phyloP scores from a whole-genome alignment of 75 land plant species.

The Adiantum capillusveneris region DNA sequence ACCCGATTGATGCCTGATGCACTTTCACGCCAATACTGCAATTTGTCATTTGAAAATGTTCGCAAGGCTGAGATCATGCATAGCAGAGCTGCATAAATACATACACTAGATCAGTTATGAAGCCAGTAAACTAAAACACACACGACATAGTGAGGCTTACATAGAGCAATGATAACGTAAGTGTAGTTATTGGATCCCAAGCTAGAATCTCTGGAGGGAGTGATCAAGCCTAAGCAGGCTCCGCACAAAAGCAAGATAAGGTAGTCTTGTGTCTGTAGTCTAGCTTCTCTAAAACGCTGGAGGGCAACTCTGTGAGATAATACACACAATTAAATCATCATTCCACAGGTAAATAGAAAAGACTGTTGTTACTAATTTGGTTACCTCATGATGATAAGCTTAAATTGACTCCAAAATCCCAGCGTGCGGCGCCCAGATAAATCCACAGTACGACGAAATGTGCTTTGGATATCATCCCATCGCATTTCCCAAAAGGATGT shows the following conservation, averaged over 20 bases:
- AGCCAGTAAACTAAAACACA: background rate
- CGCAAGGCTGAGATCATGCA: constrained; percentile 85
- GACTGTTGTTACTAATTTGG: constrained; percentile 6
- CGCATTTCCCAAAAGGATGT: constrained; percentile 34
- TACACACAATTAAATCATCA: no score
- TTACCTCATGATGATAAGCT: constrained; percentile 66
- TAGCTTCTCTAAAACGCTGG: constrained; percentile 84
- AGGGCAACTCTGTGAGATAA: constrained; percentile 46
- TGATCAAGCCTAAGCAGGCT: constrained; percentile 78
- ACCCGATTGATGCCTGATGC: constrained; percentile 85
- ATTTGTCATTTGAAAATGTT: constrained; percentile 80
- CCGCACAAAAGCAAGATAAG: constrained; percentile 84
- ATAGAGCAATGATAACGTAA: constrained; percentile 86
- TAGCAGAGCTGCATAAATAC: constrained; percentile 54
- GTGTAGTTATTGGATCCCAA: constrained; percentile 80
- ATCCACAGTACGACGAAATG: constrained; percentile 41
- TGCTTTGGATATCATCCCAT: constrained; percentile 44
- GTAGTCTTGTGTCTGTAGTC: constrained; percentile 72
- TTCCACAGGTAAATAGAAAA: no score
- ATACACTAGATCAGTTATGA: background rate
- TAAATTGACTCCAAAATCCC: constrained; percentile 52
- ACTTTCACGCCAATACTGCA: constrained; percentile 86
- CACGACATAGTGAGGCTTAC: constrained; percentile 38
- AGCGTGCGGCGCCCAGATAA: constrained; percentile 70
- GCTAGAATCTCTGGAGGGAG: constrained; percentile 65